phyloP scores from a whole-genome alignment of 2,329 filamentous ascomycete genomes.

The Didymella pomorum region DNA sequence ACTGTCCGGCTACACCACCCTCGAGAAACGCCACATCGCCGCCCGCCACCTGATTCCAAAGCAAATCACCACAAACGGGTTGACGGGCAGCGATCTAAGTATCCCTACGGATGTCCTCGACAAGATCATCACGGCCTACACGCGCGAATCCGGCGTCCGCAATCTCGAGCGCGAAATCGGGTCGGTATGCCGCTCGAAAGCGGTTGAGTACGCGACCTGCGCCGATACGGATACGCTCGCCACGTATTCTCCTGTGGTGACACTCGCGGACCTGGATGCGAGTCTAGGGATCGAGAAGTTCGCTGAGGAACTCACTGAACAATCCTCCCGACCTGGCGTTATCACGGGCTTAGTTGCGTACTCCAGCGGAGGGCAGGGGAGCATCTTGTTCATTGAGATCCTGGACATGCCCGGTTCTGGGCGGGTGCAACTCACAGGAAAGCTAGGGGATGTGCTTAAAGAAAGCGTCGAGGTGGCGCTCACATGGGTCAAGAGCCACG shows the following conservation, averaged over 20 bases:
- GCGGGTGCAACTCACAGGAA: slow-evolving; percentile 92
- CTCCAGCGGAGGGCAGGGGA: slow-evolving; percentile 84
- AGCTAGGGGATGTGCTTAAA: slow-evolving; percentile 94
- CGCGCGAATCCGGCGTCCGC: slow-evolving; percentile 92
- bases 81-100: slow-evolving; percentile 75
- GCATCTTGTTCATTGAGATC: slow-evolving; percentile 97
- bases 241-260: slow-evolving; percentile 76
- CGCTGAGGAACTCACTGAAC: slow-evolving; percentile 94
- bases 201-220: slow-evolving; percentile 91
- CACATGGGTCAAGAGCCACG: slow-evolving; percentile 96
- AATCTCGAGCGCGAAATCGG: slow-evolving; percentile 96
- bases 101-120: slow-evolving; percentile 86
- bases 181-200: slow-evolving; percentile 83
- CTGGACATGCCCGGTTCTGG: slow-evolving; percentile 96
- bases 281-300: slow-evolving; percentile 94
- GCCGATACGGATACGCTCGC: slow-evolving; percentile 72
- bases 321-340: slow-evolving; percentile 80
- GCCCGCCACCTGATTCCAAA: slow-evolving; percentile 94
- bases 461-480: slow-evolving; percentile 96
- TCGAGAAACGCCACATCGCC: slow-evolving; percentile 96
- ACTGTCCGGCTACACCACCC: slow-evolving; percentile 92
- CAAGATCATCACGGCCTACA: slow-evolving; percentile 96
- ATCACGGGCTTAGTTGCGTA: slow-evolving; percentile 97
- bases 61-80: slow-evolving; percentile 89
- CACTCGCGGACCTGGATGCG: slow-evolving; percentile 81